Conservation (phyloP, 495 filamentous ascomycete genomes). For the Xanthoparmelia taractica region DNA sequence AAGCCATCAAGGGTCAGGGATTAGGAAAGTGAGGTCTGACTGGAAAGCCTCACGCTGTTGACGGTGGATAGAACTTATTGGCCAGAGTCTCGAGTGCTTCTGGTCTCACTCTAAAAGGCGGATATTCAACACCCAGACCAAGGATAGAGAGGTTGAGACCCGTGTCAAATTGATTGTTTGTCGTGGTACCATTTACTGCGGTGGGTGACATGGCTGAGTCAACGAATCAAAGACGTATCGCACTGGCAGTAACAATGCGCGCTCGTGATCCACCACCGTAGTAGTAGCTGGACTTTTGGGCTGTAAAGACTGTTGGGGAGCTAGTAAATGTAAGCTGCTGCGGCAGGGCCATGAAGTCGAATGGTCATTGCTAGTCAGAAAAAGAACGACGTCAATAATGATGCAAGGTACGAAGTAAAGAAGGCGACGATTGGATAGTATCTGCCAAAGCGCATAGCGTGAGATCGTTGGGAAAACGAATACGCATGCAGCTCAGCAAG, state of each 20-base stretch:
- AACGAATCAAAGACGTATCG: not conserved
- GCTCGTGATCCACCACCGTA: not conserved
- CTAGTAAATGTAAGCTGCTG: conserved; percentile 11
- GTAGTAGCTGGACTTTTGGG: not conserved
- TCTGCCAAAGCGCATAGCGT: not conserved
- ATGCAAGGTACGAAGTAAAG: conserved; percentile 13
- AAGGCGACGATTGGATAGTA: conserved; percentile 9
- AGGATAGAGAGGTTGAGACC: conserved; percentile 27
- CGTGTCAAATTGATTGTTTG: conserved; percentile 23
- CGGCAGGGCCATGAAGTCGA: conserved; percentile 9
- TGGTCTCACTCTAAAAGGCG: conserved; percentile 25
- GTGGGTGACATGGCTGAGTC: conserved; percentile 25
- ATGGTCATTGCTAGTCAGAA: conserved; percentile 14
- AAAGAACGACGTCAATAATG: not conserved
- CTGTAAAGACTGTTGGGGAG: conserved; percentile 21
- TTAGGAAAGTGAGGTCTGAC: conserved; percentile 16
- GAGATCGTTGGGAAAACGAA: conserved; percentile 7
- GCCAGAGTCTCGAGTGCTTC: conserved; percentile 28
- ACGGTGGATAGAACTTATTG: conserved; percentile 26
- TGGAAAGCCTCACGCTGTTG: conserved; percentile 25
- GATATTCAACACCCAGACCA: conserved; percentile 29
- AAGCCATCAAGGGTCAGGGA: conserved; percentile 8
- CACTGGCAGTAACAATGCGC: conserved; percentile 3
- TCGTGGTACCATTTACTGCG: conserved; percentile 16
- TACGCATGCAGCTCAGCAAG: not conserved